Evolutionary conservation across 768 basidiomycete species (phyloP), one percentile per base, ranked within the genome.

Genomic region (Termitomyces bulborhizus): DNA sequence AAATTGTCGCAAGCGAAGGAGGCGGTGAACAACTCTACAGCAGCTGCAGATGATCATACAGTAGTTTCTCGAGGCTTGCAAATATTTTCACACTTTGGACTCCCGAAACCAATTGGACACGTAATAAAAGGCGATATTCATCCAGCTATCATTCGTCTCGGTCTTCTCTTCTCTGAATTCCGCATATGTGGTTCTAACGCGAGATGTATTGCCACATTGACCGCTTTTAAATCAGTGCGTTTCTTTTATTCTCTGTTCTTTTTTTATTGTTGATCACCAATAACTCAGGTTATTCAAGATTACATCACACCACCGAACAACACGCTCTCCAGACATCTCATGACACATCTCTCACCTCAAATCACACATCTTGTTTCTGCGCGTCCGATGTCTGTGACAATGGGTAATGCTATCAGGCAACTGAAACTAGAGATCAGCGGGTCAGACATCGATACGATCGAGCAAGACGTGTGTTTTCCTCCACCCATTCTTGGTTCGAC

Each of bases 111-210:
- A 21, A 62, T 74, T 43, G 74, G 71, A 37, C 76, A 76, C 53
- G 67, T 72, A 40, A 75, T 79, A 53, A 92, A 93, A 67, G 90
- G 90, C 39, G 88, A 92, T 63, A 89, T 98, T 40, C 97, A 98
- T 66, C 97, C 95, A 29, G 83, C 83, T 18, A 85, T 98, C 62
- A 75, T 93, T 55, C 79, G 88, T 51, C 83, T 98, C 8, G 95
- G 91, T 9, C 76, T 98, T 31, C 84, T 94, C 59, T 96, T 98
- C 71, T 84, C 91, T 7, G 86, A 89, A 62, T 98, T 98, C 73
- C 86, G 86, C 68, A 88, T 98, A 60, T 85, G 87, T 47, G 97
- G 97, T 7, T 90, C 94, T 13, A 98, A 99, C 69, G 96, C 97
- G 6, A 78, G 97, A 57, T 95, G 93, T 64, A 95, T 98, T 44